Evolutionary conservation across 164 flowering plant species (phyloP).

Genomic region (Umbilicus rupestris): DNA sequence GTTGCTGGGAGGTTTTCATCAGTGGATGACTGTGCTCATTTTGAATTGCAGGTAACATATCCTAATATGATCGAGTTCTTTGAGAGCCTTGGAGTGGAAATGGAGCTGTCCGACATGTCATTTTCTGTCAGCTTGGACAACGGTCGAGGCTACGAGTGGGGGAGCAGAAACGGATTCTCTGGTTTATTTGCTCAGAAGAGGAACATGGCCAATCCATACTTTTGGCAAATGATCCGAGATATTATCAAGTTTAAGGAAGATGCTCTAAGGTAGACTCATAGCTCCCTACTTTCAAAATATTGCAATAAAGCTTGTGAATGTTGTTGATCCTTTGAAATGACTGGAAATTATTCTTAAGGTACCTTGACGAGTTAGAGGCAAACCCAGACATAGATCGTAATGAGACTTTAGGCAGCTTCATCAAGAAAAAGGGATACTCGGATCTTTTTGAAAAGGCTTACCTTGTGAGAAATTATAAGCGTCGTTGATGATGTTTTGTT

Average conservation of each 20-base stretch:
- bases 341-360: constrained; percentile 26
- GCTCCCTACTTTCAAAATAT: not conserved
- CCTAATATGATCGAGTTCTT: constrained; percentile 94
- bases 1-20: not conserved
- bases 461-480: constrained; percentile 45
- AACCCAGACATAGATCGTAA: constrained; percentile 72
- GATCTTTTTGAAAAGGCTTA: constrained; percentile 78
- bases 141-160: constrained; percentile 82
- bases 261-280: constrained; percentile 36
- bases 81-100: constrained; percentile 77
- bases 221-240: constrained; percentile 78
- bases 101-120: constrained; percentile 89
- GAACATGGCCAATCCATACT: constrained; percentile 60
- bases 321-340: not conserved
- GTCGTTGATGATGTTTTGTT: not conserved
- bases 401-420: constrained; percentile 75
- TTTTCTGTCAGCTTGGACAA: constrained; percentile 77
- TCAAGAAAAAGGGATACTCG: constrained; percentile 67
- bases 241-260: constrained; percentile 69
- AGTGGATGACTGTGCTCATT: not conserved
- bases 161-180: constrained; percentile 70
- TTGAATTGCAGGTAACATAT: constrained; percentile 59
- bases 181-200: constrained; percentile 80
- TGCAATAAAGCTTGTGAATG: not conserved
- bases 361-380: constrained; percentile 63